A percentile compares a stretch with the other conserved stretches of the same genome.
phyloP scores from a whole-genome alignment of 768 basidiomycete species.

The Trametes cubensis region DNA sequence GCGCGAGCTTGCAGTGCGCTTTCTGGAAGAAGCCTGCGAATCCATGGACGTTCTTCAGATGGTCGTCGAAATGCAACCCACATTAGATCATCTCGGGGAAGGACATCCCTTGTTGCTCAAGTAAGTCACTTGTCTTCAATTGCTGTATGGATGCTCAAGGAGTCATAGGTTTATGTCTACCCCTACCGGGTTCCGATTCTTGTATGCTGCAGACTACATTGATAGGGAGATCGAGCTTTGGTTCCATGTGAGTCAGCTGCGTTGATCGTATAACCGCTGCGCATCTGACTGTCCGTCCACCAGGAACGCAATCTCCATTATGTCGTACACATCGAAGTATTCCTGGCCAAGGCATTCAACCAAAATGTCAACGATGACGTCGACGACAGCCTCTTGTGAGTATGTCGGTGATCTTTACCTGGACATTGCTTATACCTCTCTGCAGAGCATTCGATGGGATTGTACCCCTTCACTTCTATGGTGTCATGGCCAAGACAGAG shows the following conservation, averaged over 20 bases:
- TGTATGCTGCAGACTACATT: constrained; percentile 91
- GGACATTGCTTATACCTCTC: neutral
- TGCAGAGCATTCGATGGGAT: constrained; percentile 78
- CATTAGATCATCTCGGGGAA: constrained; percentile 92
- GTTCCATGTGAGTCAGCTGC: constrained; percentile 72
- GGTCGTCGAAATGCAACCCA: constrained; percentile 94
- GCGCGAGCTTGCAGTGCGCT: constrained; percentile 85
- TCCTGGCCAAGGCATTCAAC: constrained; percentile 78
- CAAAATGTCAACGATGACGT: constrained; percentile 51
- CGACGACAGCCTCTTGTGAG: constrained; percentile 66
- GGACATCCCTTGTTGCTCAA: constrained; percentile 87
- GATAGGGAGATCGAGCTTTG: constrained; percentile 94
- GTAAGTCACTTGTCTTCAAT: constrained; percentile 46
- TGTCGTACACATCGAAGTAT: constrained; percentile 92
- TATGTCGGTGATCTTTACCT: constrained; percentile 16
- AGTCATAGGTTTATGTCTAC: constrained; percentile 86
- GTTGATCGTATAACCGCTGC: neutral
- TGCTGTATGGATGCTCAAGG: neutral
- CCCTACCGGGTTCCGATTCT: constrained; percentile 87
- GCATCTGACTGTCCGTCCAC: neutral
- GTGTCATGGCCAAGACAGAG: constrained; percentile 96
- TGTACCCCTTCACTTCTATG: constrained; percentile 95
- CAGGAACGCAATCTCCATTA: constrained; percentile 94
- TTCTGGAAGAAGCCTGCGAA: constrained; percentile 89
- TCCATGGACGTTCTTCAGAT: constrained; percentile 80